Evolutionary conservation across 2,329 filamentous ascomycete genomes (phyloP).

Genomic region (Dissoconium aciculare): DNA sequence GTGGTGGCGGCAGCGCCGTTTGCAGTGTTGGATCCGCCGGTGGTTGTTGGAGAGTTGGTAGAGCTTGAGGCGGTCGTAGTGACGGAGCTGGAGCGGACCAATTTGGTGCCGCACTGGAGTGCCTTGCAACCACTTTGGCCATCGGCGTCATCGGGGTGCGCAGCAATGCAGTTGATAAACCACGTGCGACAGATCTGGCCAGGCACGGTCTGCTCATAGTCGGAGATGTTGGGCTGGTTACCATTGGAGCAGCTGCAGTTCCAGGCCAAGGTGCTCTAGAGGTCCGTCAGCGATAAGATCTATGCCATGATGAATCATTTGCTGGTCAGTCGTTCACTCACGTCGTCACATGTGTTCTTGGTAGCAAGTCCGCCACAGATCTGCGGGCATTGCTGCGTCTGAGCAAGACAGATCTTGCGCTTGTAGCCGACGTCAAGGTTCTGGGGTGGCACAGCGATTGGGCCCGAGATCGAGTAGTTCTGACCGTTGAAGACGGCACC

Average conservation of each 20-base stretch:
- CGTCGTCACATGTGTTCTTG: slow-evolving; percentile 41
- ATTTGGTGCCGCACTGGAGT: slow-evolving; percentile 37
- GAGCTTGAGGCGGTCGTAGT: slow-evolving; percentile 16
- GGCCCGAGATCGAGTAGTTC: slow-evolving; percentile 24
- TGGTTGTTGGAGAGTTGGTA: slow-evolving; percentile 20
- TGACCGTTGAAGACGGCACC: slow-evolving; percentile 7
- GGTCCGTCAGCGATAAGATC: slow-evolving; percentile 2
- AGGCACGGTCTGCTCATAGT: slow-evolving; percentile 44
- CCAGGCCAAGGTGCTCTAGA: slow-evolving; percentile 35
- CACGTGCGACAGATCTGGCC: slow-evolving; percentile 44
- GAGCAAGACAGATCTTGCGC: slow-evolving; percentile 41
- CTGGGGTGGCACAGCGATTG: slow-evolving; percentile 29
- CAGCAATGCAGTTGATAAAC: slow-evolving; percentile 29
- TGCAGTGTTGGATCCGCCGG: slow-evolving; percentile 14
- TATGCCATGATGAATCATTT: background rate
- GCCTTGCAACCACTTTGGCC: slow-evolving; percentile 33
- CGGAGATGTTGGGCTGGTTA: slow-evolving; percentile 38
- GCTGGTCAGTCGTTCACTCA: slow-evolving; percentile 28
- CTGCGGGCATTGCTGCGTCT: slow-evolving; percentile 44
- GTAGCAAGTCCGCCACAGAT: slow-evolving; percentile 39
- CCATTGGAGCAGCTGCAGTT: slow-evolving; percentile 44
- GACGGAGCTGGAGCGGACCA: slow-evolving; percentile 19
- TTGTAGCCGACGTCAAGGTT: slow-evolving; percentile 25
- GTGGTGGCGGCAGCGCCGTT: slow-evolving; percentile 10
- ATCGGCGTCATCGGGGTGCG: slow-evolving; percentile 25